Conservation (phyloP, 768 basidiomycete genomes). For the Aureoboletus auriporus region DNA sequence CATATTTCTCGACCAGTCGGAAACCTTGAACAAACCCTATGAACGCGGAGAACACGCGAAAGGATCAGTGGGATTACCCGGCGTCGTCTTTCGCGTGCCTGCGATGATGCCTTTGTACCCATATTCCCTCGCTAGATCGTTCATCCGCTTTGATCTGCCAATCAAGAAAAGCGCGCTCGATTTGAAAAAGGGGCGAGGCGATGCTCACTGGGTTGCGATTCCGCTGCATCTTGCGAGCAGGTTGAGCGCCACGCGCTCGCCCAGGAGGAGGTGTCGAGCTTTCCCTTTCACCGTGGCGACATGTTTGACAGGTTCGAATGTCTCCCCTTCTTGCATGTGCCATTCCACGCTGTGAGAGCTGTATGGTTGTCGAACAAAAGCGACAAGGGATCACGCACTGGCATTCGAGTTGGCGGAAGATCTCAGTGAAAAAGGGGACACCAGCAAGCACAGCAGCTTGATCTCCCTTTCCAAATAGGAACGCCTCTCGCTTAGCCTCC, state of each 20-base stretch:
- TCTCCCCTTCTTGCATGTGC: slow-evolving; percentile 83
- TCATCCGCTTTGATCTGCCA: slow-evolving; percentile 74
- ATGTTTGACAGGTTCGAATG: slow-evolving; percentile 75
- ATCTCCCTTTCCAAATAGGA: slow-evolving; percentile 86
- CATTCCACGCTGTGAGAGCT: slow-evolving; percentile 72
- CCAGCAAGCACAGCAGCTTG: slow-evolving; percentile 82
- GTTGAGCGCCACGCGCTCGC: slow-evolving; percentile 91
- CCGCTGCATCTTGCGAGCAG: slow-evolving; percentile 93
- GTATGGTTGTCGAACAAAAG: not conserved
- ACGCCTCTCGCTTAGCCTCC: slow-evolving; percentile 80
- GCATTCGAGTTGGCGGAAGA: slow-evolving; percentile 88
- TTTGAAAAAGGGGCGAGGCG: not conserved
- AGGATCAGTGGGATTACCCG: slow-evolving; percentile 42
- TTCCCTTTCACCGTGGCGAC: slow-evolving; percentile 91
- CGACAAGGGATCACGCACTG: slow-evolving; percentile 51
- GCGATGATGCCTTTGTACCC: slow-evolving; percentile 89
- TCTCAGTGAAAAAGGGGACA: slow-evolving; percentile 91
- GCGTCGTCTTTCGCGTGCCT: slow-evolving; percentile 96
- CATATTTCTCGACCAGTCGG: slow-evolving; percentile 96
- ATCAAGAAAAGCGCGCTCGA: not conserved
- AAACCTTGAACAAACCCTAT: slow-evolving; percentile 52
- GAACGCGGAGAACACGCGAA: slow-evolving; percentile 6
- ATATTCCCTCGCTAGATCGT: slow-evolving; percentile 68
- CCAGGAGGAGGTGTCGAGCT: slow-evolving; percentile 82
- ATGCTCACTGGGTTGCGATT: slow-evolving; percentile 85